Evolutionary conservation across 148 eudicot genomes (phyloP).

Genomic region (Nepenthes gracilis): DNA sequence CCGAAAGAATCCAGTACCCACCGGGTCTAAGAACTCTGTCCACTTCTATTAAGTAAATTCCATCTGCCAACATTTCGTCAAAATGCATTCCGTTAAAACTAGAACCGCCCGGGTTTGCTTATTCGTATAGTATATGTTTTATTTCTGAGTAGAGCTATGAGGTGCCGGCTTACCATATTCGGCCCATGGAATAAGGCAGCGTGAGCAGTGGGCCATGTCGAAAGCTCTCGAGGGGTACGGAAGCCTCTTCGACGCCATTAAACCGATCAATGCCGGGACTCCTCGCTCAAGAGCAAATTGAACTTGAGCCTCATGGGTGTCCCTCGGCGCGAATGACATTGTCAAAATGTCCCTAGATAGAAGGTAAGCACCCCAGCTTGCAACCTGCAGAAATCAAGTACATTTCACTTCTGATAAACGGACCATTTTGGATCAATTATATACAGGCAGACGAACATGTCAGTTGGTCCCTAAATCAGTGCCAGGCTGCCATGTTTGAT

Average conservation of each 20-base stretch:
- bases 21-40: slow-evolving; percentile 90
- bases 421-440: too few species aligned
- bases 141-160: background rate
- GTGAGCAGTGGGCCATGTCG: slow-evolving; percentile 96
- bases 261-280: slow-evolving; percentile 76
- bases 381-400: slow-evolving; percentile 41
- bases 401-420: background rate
- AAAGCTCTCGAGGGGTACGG: slow-evolving; percentile 91
- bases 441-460: too few species aligned
- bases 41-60: slow-evolving; percentile 81
- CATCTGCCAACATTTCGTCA: slow-evolving; percentile 34
- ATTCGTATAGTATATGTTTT: too few species aligned
- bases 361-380: slow-evolving; percentile 94
- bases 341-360: slow-evolving; percentile 74
- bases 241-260: slow-evolving; percentile 76
- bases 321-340: slow-evolving; percentile 87
- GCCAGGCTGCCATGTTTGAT: too few species aligned
- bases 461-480: too few species aligned
- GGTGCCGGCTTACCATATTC: slow-evolving; percentile 50
- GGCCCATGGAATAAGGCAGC: slow-evolving; percentile 94
- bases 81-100: background rate
- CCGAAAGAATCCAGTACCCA: slow-evolving; percentile 96
- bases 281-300: slow-evolving; percentile 95
- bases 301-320: slow-evolving; percentile 92
- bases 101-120: too few species aligned